Evolutionary conservation across 345 rosid genomes (phyloP), one percentile per base, ranked within the genome.

Genomic region (Salix viminalis): DNA sequence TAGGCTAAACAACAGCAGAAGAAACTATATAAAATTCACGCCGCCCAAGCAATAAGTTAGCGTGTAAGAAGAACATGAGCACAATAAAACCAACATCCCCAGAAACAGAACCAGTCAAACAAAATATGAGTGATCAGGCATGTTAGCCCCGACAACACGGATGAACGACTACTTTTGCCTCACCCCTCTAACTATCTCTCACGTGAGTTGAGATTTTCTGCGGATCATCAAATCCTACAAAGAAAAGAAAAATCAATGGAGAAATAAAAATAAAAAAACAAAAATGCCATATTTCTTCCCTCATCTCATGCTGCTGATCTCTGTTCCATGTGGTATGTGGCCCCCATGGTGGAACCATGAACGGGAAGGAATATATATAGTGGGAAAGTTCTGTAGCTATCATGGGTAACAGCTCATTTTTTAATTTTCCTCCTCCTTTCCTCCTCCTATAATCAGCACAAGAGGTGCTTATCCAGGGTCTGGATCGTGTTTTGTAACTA

Each of bases 351-450:
- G 44, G 65, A 74, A 58, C 23, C 62, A 58, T 26, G 69, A 70
- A 48, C 52, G 67, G 65, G 74, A 39, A 32, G 64, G 52, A 30
- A 7, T 28, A 69, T 15, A 56, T 19, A 69, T 15, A 56, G 58
- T 54, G 42, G 69, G 60, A 72, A 79, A 81, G 70, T 41, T 70
- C 77, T 69, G 73, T 69, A n/a, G 14, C 72, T 15, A 73, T 82
- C 69, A 70, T 84, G 87, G 81, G 54, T 46, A 66, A 83, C 88
- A 85, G 86, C 88, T 86, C 84, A 76, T 65, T 36, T 9, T 65
- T 11, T 24, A 0, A 15, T 48, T 26, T 32, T 68, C 44, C 19
- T 7, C 30, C 58, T 18, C 14, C 2, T 32, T n/a, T 26, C 58
- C 65, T 50, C 69, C 23, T 30, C 62, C 79, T 39, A n/a, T 42